Evolutionary conservation across 2,329 filamentous ascomycete species (phyloP).

Genomic region (Basipetospora chlamydospora): DNA sequence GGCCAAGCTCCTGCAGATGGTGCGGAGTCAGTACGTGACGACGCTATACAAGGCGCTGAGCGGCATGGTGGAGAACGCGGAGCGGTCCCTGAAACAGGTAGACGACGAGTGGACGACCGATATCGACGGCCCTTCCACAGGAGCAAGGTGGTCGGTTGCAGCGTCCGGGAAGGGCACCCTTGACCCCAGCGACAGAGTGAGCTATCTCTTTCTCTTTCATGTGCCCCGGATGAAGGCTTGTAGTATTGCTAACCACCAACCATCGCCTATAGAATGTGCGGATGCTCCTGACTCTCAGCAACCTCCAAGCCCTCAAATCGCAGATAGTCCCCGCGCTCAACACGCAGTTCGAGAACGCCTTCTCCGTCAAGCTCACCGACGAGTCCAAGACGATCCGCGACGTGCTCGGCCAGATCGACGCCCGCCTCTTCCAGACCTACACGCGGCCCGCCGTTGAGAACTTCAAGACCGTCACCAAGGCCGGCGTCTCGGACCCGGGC

Average conservation of each 20-base stretch:
- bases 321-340: constrained; percentile 81
- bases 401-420: constrained; percentile 79
- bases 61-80: constrained; percentile 94
- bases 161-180: constrained; percentile 29
- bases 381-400: constrained; percentile 87
- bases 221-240: background rate
- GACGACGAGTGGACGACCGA: constrained; percentile 47
- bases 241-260: too few species aligned
- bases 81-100: constrained; percentile 52
- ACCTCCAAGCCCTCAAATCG: constrained; percentile 68
- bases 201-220: constrained; percentile 11
- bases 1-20: constrained; percentile 77
- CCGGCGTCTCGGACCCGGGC: constrained; percentile 53
- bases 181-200: constrained; percentile 41
- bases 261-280: constrained; percentile 80
- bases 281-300: constrained; percentile 86
- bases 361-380: constrained; percentile 86
- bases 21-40: constrained; percentile 81
- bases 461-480: constrained; percentile 54
- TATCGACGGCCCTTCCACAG: constrained; percentile 25
- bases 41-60: constrained; percentile 88
- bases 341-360: constrained; percentile 81
- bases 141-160: too few species aligned
- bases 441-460: constrained; percentile 59
- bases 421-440: constrained; percentile 83